phyloP scores from a whole-genome alignment of 2,329 filamentous ascomycete species.

The Microascus cirrosus region DNA sequence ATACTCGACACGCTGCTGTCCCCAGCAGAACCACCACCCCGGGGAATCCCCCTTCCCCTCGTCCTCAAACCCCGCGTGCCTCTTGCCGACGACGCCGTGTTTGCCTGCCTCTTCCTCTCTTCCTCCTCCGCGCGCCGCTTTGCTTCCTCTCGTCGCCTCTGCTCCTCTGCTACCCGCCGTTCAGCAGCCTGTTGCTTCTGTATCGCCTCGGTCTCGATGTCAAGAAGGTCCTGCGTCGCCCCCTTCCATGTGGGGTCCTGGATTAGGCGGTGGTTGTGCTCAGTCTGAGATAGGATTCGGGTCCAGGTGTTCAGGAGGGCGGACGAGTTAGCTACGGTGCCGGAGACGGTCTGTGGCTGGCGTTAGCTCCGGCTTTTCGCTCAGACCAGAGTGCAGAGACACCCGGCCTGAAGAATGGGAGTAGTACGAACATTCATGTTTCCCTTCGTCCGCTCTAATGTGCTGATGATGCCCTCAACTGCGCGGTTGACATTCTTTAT shows the following conservation, averaged over 20 bases:
- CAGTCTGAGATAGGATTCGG: conserved; percentile 88
- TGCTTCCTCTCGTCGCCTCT: conserved; percentile 63
- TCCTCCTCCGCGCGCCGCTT: conserved; percentile 53
- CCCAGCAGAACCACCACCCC: neutral
- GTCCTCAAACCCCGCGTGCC: conserved; percentile 14
- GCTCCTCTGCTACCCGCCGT: conserved; percentile 65
- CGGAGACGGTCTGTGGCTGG: conserved; percentile 61
- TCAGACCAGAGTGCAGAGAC: neutral
- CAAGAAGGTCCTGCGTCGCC: conserved; percentile 73
- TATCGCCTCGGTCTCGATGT: conserved; percentile 70
- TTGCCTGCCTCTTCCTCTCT: conserved; percentile 26
- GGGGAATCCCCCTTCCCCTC: neutral
- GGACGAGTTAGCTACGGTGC: conserved; percentile 78
- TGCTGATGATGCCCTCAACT: conserved; percentile 67
- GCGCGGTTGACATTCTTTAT: conserved; percentile 80
- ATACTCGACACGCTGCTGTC: neutral
- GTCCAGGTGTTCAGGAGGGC: conserved; percentile 92
- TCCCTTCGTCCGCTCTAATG: conserved; percentile 57
- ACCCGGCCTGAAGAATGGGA: neutral
- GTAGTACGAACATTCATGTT: conserved; percentile 59
- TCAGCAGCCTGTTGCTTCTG: conserved; percentile 67
- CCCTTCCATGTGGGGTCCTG: conserved; percentile 85
- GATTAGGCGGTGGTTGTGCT: conserved; percentile 90
- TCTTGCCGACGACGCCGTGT: conserved; percentile 15
- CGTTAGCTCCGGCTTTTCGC: neutral